A percentile compares a stretch with the other conserved stretches of the same genome.
phyloP scores from a whole-genome alignment of 2,329 filamentous ascomycete species.

The Exophiala sp. region DNA sequence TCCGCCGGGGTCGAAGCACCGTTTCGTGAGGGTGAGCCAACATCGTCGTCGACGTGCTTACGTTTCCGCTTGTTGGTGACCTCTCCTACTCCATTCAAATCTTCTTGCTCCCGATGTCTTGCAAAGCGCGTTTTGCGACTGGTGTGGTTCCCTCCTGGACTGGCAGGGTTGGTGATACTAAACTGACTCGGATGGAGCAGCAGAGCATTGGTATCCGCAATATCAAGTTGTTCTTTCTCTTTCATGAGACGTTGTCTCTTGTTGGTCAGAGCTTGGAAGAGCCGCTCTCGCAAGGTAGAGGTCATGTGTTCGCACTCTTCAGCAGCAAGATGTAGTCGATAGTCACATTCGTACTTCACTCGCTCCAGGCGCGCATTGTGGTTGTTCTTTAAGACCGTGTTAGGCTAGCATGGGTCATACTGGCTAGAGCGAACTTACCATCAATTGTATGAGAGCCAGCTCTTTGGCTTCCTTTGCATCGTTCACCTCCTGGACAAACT shows the following conservation, averaged over 20 bases:
- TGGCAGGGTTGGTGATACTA: constrained; percentile 58
- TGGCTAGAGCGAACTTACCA: constrained; percentile 52
- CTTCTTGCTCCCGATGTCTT: constrained; percentile 51
- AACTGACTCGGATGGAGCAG: constrained; percentile 62
- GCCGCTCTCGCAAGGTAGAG: constrained; percentile 55
- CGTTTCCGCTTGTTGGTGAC: constrained; percentile 53
- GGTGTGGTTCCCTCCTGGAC: constrained; percentile 54
- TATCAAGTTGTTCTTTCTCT: constrained; percentile 62
- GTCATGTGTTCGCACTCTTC: constrained; percentile 57
- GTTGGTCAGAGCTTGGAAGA: constrained; percentile 53
- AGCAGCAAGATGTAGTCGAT: constrained; percentile 56
- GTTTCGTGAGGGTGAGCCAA: constrained; percentile 52
- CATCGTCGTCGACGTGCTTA: constrained; percentile 54
- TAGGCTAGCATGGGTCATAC: constrained; percentile 1
- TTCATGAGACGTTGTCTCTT: constrained; percentile 54
- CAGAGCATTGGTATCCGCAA: constrained; percentile 60
- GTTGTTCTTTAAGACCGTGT: constrained; percentile 44
- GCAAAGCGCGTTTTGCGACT: constrained; percentile 60
- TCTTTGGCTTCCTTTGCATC: constrained; percentile 83
- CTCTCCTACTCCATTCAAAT: constrained; percentile 45
- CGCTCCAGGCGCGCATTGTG: constrained; percentile 52
- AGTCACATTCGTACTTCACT: constrained; percentile 52
- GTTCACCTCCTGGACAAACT: constrained; percentile 81
- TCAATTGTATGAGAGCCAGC: constrained; percentile 70
- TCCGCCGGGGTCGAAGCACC: constrained; percentile 45